Conservation (phyloP, 2,329 filamentous ascomycete species). For the Rhynchosporium agropyri region DNA sequence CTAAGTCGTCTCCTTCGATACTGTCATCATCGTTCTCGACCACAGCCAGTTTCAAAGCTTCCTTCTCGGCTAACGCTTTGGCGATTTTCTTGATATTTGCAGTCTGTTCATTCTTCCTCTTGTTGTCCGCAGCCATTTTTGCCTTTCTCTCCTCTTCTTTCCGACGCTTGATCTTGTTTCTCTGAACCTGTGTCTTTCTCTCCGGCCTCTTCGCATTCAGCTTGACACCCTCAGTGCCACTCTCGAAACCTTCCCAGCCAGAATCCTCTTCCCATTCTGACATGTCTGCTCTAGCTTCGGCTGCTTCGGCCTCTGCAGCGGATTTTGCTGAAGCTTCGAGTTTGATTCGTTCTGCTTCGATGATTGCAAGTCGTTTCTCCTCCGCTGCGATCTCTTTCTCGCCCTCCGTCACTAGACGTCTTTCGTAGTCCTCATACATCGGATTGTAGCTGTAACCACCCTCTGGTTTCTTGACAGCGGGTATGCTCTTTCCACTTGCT, state of each 20-base stretch:
- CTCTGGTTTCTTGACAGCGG: slow-evolving; percentile 76
- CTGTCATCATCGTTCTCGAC: slow-evolving; percentile 53
- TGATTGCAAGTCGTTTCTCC: slow-evolving; percentile 68
- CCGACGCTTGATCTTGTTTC: slow-evolving; percentile 84
- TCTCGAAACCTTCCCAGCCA: slow-evolving; percentile 89
- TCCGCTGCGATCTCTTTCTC: slow-evolving; percentile 80
- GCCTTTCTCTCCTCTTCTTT: slow-evolving; percentile 82
- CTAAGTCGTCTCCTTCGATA: slow-evolving; percentile 61
- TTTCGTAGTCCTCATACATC: slow-evolving; percentile 80
- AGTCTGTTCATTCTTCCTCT: slow-evolving; percentile 71
- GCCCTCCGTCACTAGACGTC: slow-evolving; percentile 72
- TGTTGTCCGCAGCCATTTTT: slow-evolving; percentile 75
- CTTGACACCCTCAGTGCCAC: slow-evolving; percentile 69
- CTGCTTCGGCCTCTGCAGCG: slow-evolving; percentile 74
- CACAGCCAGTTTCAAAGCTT: slow-evolving; percentile 52
- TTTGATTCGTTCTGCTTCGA: slow-evolving; percentile 67
- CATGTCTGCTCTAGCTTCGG: slow-evolving; percentile 65
- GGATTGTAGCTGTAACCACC: slow-evolving; percentile 94
- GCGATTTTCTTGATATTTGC: slow-evolving; percentile 72
- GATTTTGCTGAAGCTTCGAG: slow-evolving; percentile 70
- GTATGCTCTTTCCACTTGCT: slow-evolving; percentile 78
- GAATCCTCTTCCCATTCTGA: slow-evolving; percentile 84
- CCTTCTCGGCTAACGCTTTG: slow-evolving; percentile 62
- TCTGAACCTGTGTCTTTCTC: slow-evolving; percentile 82
- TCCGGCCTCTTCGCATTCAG: slow-evolving; percentile 73